phyloP scores from a whole-genome alignment of 768 basidiomycete genomes.

The Lentinula lateritia region DNA sequence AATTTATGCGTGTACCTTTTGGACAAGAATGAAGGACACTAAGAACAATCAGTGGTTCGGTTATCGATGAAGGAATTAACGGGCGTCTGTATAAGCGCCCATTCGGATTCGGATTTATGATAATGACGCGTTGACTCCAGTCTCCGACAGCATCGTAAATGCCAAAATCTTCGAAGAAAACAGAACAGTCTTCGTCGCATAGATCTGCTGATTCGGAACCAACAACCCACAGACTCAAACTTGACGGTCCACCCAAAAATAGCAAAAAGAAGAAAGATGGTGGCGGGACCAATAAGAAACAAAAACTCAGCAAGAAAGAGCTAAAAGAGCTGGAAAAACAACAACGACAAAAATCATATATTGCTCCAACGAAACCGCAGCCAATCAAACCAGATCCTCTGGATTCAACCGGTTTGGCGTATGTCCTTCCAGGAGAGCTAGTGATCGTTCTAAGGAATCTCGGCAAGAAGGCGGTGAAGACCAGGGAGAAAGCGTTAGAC shows the following conservation, averaged over 20 bases:
- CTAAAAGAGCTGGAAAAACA: constrained; percentile 54
- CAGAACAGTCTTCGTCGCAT: background rate
- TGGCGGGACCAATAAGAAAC: background rate
- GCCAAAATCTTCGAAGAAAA: background rate
- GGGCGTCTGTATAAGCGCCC: too few relatives aligned
- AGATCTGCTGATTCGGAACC: background rate
- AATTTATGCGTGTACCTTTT: too few relatives aligned
- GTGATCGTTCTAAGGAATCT: constrained; percentile 76
- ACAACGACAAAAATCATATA: constrained; percentile 79
- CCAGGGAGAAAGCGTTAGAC: constrained; percentile 80
- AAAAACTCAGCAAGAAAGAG: constrained; percentile 42
- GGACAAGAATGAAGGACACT: too few relatives aligned
- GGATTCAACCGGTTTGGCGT: constrained; percentile 75
- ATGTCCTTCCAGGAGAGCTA: constrained; percentile 72
- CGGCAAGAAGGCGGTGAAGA: constrained; percentile 86
- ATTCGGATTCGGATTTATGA: too few relatives aligned
- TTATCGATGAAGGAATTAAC: too few relatives aligned
- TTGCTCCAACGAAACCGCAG: constrained; percentile 77
- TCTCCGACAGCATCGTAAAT: background rate
- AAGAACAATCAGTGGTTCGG: too few relatives aligned
- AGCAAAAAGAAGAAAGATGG: background rate
- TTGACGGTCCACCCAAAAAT: background rate
- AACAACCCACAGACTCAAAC: background rate
- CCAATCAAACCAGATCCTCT: constrained; percentile 79
- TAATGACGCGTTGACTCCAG: too few relatives aligned